A percentile compares a stretch with the other conserved stretches of the same genome.
Evolutionary conservation across 2,329 filamentous ascomycete species (phyloP).

Genomic region (Curvularia verruculosa): DNA sequence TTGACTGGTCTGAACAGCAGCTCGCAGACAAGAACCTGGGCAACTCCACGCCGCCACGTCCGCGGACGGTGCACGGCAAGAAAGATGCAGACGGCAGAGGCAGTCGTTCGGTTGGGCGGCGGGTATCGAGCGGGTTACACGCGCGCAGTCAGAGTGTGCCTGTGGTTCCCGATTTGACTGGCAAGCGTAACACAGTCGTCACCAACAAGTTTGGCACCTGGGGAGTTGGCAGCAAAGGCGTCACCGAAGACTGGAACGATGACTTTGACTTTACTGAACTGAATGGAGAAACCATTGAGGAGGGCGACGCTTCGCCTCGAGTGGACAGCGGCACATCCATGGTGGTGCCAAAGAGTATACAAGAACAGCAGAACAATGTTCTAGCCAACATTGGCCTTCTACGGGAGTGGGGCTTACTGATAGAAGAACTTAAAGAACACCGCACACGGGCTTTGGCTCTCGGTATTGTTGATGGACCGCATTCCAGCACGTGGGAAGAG

Average conservation of each 20-base stretch:
- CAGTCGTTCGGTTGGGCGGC: constrained; percentile 70
- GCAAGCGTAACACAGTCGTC: constrained; percentile 60
- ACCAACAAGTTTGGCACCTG: constrained; percentile 80
- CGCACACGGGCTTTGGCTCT: constrained; percentile 72
- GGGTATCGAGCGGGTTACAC: constrained; percentile 71
- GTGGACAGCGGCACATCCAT: constrained; percentile 59
- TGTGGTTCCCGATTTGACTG: constrained; percentile 65
- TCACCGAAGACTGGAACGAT: constrained; percentile 87
- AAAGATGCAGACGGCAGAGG: constrained; percentile 73
- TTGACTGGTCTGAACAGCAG: constrained; percentile 77
- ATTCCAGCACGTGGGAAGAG: constrained; percentile 73
- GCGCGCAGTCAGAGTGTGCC: constrained; percentile 83
- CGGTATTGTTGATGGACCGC: constrained; percentile 66
- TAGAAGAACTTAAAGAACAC: constrained; percentile 81
- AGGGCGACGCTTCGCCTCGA: constrained; percentile 47
- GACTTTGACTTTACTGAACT: constrained; percentile 78
- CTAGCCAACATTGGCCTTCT: constrained; percentile 85
- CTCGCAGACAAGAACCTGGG: constrained; percentile 66
- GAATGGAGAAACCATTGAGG: constrained; percentile 47
- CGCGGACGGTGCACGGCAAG: constrained; percentile 77
- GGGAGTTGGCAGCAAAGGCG: constrained; percentile 78
- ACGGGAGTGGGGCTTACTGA: constrained; percentile 77
- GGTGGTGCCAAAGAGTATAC: constrained; percentile 79
- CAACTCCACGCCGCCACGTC: constrained; percentile 66
- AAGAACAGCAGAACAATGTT: constrained; percentile 80